Percentiles rank a stretch among this genome's conserved stretches.
Conservation (phyloP, 495 filamentous ascomycete genomes). For the Elaphomyces granulatus region DNA sequence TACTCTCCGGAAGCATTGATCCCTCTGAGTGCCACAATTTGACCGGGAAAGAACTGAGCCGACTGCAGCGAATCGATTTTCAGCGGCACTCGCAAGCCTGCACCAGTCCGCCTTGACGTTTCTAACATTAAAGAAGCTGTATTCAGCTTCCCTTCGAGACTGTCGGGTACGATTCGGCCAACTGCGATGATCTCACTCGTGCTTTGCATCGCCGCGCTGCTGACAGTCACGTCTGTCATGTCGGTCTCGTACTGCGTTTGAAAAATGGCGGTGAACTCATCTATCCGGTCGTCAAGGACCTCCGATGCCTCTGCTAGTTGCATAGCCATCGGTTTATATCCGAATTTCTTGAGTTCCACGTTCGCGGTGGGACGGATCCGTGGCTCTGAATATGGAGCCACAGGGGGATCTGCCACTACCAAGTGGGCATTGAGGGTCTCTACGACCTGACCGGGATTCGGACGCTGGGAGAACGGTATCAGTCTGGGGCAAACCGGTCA, state of each 20-base stretch:
- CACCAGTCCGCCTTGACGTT: slow-evolving; percentile 71
- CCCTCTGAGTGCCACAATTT: slow-evolving; percentile 76
- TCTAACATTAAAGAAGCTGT: slow-evolving; percentile 73
- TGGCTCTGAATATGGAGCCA: slow-evolving; percentile 55
- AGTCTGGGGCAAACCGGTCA: slow-evolving; percentile 22
- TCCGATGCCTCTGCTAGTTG: slow-evolving; percentile 83
- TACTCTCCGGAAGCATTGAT: slow-evolving; percentile 76
- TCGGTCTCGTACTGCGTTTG: slow-evolving; percentile 60
- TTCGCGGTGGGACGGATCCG: slow-evolving; percentile 71
- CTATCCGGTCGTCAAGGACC: slow-evolving; percentile 87
- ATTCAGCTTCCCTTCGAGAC: slow-evolving; percentile 69
- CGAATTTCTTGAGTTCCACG: slow-evolving; percentile 77
- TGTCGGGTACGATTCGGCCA: slow-evolving; percentile 80
- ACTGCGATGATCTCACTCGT: slow-evolving; percentile 81
- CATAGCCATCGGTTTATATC: slow-evolving; percentile 86
- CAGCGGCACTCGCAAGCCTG: slow-evolving; percentile 64
- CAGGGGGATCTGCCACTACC: slow-evolving; percentile 48
- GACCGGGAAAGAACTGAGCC: slow-evolving; percentile 85
- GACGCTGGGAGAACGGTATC: slow-evolving; percentile 53
- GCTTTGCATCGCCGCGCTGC: slow-evolving; percentile 69
- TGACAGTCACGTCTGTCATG: slow-evolving; percentile 76
- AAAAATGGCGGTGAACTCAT: slow-evolving; percentile 63
- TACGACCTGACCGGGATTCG: slow-evolving; percentile 61
- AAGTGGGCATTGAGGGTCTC: slow-evolving; percentile 75
- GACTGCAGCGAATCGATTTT: slow-evolving; percentile 52